These are phyloP conservation scores for Harringtonia lauricola DNA, from an alignment of 2,329 filamentous ascomycete species.

Conservation along the genomic window DNA sequence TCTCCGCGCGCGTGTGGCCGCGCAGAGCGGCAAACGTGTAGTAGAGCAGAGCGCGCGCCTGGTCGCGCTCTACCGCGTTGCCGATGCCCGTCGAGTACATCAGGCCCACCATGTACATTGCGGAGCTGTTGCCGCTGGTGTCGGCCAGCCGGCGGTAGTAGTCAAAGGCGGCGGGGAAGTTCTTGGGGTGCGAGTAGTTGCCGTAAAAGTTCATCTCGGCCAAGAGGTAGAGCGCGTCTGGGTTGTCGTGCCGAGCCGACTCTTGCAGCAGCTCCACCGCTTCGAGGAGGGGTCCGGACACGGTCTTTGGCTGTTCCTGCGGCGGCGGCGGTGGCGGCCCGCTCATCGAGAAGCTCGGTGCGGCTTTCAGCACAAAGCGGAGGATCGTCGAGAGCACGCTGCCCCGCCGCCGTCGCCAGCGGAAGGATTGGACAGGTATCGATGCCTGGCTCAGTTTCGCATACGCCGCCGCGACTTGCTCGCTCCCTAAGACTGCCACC, in stretches of 20 bases:
- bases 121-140: slow-evolving; percentile 75
- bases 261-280: slow-evolving; percentile 42
- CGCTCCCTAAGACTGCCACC: slow-evolving; percentile 28
- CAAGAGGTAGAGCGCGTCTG: slow-evolving; percentile 80
- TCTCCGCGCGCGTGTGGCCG: slow-evolving; percentile 77
- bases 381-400: slow-evolving; percentile 31
- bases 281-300: slow-evolving; percentile 34
- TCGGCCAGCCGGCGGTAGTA: slow-evolving; percentile 71
- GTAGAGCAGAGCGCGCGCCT: slow-evolving; percentile 85
- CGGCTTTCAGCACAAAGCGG: slow-evolving; percentile 33
- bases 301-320: slow-evolving; percentile 21
- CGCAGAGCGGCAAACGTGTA: slow-evolving; percentile 85
- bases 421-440: slow-evolving; percentile 32
- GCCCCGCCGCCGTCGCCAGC: slow-evolving; percentile 30
- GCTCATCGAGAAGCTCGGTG: slow-evolving; percentile 38
- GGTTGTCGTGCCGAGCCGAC: slow-evolving; percentile 45
- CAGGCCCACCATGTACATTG: slow-evolving; percentile 89
- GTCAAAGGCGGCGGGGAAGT: slow-evolving; percentile 69
- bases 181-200: slow-evolving; percentile 77
- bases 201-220: slow-evolving; percentile 96
- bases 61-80: slow-evolving; percentile 67
- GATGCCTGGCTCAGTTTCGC: slow-evolving; percentile 38
- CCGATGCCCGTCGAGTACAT: slow-evolving; percentile 93
- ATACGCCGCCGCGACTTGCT: slow-evolving; percentile 41
- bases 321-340: slow-evolving; percentile 24